phyloP scores from a whole-genome alignment of 2,329 filamentous ascomycete genomes.

The Blumeria hordei region DNA sequence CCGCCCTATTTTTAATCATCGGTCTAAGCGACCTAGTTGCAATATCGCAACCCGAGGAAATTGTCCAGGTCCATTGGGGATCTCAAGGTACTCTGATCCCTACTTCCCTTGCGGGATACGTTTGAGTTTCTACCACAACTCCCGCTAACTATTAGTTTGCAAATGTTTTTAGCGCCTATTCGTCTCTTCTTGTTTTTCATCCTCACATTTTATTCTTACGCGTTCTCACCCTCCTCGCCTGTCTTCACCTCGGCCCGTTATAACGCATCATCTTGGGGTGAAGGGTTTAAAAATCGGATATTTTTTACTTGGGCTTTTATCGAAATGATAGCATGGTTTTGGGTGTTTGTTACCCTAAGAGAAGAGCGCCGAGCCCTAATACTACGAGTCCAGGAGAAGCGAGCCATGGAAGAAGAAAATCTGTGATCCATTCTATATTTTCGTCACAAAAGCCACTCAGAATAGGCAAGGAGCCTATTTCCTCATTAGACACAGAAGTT shows the following conservation, averaged over 20 bases:
- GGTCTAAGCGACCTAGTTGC: constrained; percentile 41
- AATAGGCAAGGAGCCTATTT: background rate
- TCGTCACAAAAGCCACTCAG: too few species aligned
- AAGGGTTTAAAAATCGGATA: constrained; percentile 58
- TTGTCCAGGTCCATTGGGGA: constrained; percentile 36
- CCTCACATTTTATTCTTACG: constrained; percentile 38
- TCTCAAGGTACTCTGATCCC: constrained; percentile 29
- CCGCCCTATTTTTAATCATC: constrained; percentile 36
- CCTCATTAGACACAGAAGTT: too few species aligned
- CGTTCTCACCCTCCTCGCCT: constrained; percentile 28
- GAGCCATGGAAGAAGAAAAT: constrained; percentile 16
- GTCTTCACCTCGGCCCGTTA: constrained; percentile 20
- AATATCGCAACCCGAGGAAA: constrained; percentile 42
- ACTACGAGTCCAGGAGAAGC: constrained; percentile 12
- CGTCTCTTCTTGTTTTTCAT: constrained; percentile 37
- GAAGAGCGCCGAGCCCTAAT: constrained; percentile 29
- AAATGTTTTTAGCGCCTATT: constrained; percentile 24
- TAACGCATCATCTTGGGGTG: constrained; percentile 25
- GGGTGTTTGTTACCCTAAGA: constrained; percentile 48
- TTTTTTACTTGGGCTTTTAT: constrained; percentile 69
- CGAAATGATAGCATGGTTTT: constrained; percentile 71
- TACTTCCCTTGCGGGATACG: too few species aligned
- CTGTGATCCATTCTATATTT: constrained; percentile 5
- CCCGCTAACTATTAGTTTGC: constrained; percentile 14
- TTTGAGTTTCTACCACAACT: constrained; percentile 21